phyloP scores from a whole-genome alignment of 192 early-diverging fungal species.

The Fimicolochytrium jonesii region DNA sequence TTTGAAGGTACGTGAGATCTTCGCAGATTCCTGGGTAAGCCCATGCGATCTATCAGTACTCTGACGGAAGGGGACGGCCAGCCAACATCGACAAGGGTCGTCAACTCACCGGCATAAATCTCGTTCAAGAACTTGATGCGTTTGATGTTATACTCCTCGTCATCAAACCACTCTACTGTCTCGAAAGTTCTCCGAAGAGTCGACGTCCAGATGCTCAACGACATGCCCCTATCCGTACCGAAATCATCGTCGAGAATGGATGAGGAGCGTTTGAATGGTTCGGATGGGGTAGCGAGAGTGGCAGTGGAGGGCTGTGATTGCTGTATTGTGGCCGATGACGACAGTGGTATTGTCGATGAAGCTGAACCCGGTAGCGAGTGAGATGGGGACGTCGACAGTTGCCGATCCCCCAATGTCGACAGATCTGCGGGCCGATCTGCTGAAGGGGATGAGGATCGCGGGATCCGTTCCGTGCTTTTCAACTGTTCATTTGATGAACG shows the following conservation, averaged over 20 bases:
- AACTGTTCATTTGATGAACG: neutral
- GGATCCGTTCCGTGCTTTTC: neutral
- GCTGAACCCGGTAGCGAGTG: too few relatives aligned
- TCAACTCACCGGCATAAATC: conserved; percentile 74
- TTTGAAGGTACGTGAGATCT: conserved; percentile 62
- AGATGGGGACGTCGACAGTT: too few relatives aligned
- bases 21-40: conserved; percentile 49
- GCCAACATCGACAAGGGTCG: too few relatives aligned
- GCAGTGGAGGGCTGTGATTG: neutral
- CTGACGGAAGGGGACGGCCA: neutral
- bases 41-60: neutral
- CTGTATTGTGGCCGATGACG: neutral
- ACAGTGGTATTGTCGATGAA: too few relatives aligned
- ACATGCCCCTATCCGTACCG: conserved; percentile 1
- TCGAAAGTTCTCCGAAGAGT: conserved; percentile 80
- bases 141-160: conserved; percentile 71
- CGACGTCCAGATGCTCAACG: conserved; percentile 76
- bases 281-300: neutral
- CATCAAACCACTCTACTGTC: conserved; percentile 78
- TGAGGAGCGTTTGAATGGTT: neutral
- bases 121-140: conserved; percentile 72
- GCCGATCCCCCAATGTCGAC: too few relatives aligned
- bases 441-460: neutral
- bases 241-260: conserved; percentile 20
- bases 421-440: too few relatives aligned